phyloP scores from a whole-genome alignment of 495 filamentous ascomycete genomes.

The Penicillium ucsense region DNA sequence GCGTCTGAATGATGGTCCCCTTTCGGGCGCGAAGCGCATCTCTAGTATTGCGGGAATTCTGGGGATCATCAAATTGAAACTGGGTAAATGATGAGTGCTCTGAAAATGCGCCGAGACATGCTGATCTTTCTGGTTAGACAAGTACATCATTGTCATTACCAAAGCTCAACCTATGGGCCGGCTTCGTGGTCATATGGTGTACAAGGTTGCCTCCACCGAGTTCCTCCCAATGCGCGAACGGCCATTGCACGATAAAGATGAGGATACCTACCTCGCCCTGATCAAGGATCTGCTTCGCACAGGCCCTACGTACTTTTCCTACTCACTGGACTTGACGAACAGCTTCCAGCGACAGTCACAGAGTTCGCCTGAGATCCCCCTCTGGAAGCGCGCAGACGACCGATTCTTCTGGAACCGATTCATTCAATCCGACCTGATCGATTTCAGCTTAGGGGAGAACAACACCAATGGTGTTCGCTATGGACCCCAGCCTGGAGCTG shows the following conservation, averaged over 20 bases:
- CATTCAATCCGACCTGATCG: constrained; percentile 80
- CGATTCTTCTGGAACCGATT: constrained; percentile 98
- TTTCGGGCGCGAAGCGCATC: constrained; percentile 68
- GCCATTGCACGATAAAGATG: constrained; percentile 79
- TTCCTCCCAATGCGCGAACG: constrained; percentile 91
- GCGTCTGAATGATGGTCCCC: constrained; percentile 66
- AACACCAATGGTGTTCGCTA: constrained; percentile 40
- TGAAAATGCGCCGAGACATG: not conserved
- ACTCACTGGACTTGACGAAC: constrained; percentile 90
- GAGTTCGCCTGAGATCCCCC: constrained; percentile 52
- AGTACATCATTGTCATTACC: constrained; percentile 93
- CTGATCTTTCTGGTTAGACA: constrained; percentile 49
- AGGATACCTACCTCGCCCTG: constrained; percentile 78
- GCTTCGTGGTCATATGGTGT: constrained; percentile 85
- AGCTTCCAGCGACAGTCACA: constrained; percentile 86
- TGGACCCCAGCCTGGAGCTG: constrained; percentile 62
- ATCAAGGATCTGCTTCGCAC: constrained; percentile 69
- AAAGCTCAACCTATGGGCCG: constrained; percentile 87
- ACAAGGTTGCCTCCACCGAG: constrained; percentile 84
- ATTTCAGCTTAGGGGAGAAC: constrained; percentile 53
- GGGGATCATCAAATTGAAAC: constrained; percentile 78
- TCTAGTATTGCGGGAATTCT: constrained; percentile 91
- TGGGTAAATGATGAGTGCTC: constrained; percentile 48
- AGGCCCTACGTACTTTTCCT: constrained; percentile 95
- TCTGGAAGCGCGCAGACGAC: constrained; percentile 92